Evolutionary conservation across 805 yeast genomes (phyloP), one percentile per base, ranked within the genome.

Genomic region (Yarrowia porcina): DNA sequence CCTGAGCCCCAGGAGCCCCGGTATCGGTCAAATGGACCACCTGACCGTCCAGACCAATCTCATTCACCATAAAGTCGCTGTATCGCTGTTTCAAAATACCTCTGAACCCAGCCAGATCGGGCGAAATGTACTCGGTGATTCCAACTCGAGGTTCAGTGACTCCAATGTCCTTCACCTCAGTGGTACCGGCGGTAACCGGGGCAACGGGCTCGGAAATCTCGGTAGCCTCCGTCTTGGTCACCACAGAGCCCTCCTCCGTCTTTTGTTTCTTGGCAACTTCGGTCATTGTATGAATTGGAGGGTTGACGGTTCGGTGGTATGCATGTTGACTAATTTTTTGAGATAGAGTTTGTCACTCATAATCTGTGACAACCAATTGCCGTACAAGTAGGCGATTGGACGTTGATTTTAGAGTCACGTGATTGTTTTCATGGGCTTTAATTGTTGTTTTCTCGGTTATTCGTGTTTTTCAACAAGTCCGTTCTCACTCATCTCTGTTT

Each of bases 1-100:
- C 69, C 33, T 35, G 60, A 84, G 73, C 79, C 80, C 74, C 75
- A 80, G 61, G 78, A 73, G 52, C 79, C 78, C 97, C 97, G 61
- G 84, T 82, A 69, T 92, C 97, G 10, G 76, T 72, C 65, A 94
- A 78, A 72, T 86, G 92, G 12, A 92, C 82, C 1, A 91, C 96
- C 1, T 82, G 75, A 0, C 89, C 96, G 21, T 82, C 75, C 30
- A 75, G 68, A 65, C 80, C 87, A 63, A 94, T 87, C 74, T 94
- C 99, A 74, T 91, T 90, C 47, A 94, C 99, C 71, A 90, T 80
- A 72, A 94, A 94, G 72, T 94, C 99, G 12, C 96, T 87, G 74
- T 91, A 92, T 30, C 97, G 79, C 71, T 89, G 96, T 73, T 94
- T 94, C 69, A 94, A 78, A 13, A 82, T 80, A 2, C 98, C 99